Evolutionary conservation across 2,329 filamentous ascomycete species (phyloP).

Genomic region (Apiospora pterosperma): DNA sequence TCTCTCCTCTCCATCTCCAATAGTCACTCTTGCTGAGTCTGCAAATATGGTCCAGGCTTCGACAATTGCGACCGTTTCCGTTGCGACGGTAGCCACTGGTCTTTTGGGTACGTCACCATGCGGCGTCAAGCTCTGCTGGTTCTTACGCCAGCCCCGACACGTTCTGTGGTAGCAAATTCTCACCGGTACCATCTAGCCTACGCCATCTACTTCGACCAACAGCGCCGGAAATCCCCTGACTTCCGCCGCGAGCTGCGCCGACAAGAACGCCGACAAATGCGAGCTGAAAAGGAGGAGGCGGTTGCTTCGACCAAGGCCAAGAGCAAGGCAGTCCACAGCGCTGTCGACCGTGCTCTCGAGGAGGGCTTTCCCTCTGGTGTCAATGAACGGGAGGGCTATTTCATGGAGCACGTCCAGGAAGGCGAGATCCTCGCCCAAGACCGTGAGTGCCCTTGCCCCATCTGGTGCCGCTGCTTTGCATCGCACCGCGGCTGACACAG

Average conservation of each 20-base stretch:
- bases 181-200: conserved; percentile 45
- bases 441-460: conserved; percentile 45
- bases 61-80: conserved; percentile 57
- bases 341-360: conserved; percentile 77
- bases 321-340: conserved; percentile 69
- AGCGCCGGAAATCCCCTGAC: conserved; percentile 59
- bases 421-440: conserved; percentile 82
- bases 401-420: conserved; percentile 90
- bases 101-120: conserved; percentile 48
- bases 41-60: conserved; percentile 44
- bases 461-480: neutral
- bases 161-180: conserved; percentile 1
- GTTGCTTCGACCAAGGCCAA: conserved; percentile 63
- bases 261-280: conserved; percentile 70
- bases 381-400: conserved; percentile 93
- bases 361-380: conserved; percentile 89
- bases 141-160: neutral
- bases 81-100: conserved; percentile 58
- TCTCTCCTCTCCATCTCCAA: neutral
- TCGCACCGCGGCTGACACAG: neutral
- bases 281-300: conserved; percentile 69
- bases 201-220: conserved; percentile 66
- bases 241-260: conserved; percentile 68
- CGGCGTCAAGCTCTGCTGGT: conserved; percentile 5
- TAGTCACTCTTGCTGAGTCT: neutral